Conservation (phyloP, 495 filamentous ascomycete species). For the Recurvomyces mirabilis region DNA sequence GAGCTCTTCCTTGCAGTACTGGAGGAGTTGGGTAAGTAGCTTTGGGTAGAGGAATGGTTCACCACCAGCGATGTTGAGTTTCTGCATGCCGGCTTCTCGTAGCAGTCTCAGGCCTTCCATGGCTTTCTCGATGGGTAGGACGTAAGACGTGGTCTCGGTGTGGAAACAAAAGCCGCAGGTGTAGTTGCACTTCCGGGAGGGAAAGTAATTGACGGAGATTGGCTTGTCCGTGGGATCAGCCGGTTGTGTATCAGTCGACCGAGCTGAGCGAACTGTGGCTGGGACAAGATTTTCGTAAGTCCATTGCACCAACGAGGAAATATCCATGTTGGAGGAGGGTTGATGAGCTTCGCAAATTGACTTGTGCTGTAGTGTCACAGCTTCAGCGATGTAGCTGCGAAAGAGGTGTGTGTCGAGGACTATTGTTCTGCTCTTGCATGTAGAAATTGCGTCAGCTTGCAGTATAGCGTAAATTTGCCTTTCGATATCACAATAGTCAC, state of each 20-base stretch:
- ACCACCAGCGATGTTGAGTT: slow-evolving; percentile 50
- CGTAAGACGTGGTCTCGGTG: slow-evolving; percentile 39
- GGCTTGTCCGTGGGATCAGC: slow-evolving; percentile 8
- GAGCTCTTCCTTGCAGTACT: slow-evolving; percentile 42
- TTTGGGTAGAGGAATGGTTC: slow-evolving; percentile 47
- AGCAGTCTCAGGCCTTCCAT: slow-evolving; percentile 39
- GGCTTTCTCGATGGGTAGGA: slow-evolving; percentile 30
- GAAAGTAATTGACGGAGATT: slow-evolving; percentile 41
- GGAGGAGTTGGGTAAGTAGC: slow-evolving; percentile 36
- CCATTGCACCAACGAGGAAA: not conserved
- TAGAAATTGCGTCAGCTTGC: too few species aligned
- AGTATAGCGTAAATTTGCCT: too few species aligned
- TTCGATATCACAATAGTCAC: too few species aligned
- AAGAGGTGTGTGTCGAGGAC: too few species aligned
- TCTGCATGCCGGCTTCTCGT: slow-evolving; percentile 42
- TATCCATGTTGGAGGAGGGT: too few species aligned
- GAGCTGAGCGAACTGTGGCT: not conserved
- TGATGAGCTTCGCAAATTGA: too few species aligned
- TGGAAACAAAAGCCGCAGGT: slow-evolving; percentile 48
- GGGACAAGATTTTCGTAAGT: not conserved
- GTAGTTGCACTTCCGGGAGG: slow-evolving; percentile 43
- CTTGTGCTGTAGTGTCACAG: too few species aligned
- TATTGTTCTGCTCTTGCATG: too few species aligned
- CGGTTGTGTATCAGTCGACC: not conserved
- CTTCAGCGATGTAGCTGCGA: too few species aligned